A percentile compares a stretch with the other conserved stretches of the same genome.
phyloP scores from a whole-genome alignment of 805 yeast species.

The Blastobotrys peoriensis region DNA sequence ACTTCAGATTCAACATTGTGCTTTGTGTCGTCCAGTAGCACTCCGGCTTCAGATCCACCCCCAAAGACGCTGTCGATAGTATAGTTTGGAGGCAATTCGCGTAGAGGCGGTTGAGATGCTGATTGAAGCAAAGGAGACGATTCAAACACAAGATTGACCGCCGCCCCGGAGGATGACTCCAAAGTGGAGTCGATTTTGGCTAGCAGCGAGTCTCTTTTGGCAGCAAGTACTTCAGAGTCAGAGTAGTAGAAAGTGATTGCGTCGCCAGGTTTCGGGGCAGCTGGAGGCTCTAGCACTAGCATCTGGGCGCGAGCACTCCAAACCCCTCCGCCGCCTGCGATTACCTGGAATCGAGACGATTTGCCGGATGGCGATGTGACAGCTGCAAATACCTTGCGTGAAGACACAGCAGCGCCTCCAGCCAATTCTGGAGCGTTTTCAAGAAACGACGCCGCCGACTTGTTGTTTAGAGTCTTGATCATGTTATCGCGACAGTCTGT shows the following conservation, averaged over 20 bases:
- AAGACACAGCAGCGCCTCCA: not conserved
- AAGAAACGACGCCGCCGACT: constrained; percentile 52
- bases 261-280: constrained; percentile 41
- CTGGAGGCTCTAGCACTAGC: constrained; percentile 59
- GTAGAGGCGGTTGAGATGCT: constrained; percentile 15
- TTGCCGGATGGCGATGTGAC: constrained; percentile 9
- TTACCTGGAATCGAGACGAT: constrained; percentile 40
- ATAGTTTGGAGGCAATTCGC: constrained; percentile 14
- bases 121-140: constrained; percentile 25
- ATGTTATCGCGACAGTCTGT: constrained; percentile 53
- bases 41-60: constrained; percentile 29
- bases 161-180: not conserved
- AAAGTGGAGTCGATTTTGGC: not conserved
- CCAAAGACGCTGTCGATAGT: constrained; percentile 26
- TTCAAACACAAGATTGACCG: constrained; percentile 20
- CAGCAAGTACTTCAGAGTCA: constrained; percentile 8
- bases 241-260: constrained; percentile 36
- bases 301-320: constrained; percentile 68
- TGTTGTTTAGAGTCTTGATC: constrained; percentile 47
- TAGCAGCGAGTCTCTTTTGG: constrained; percentile 5
- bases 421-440: constrained; percentile 30
- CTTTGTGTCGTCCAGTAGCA: constrained; percentile 25
- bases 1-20: constrained; percentile 27
- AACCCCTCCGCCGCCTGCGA: constrained; percentile 74
- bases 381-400: constrained; percentile 17